Evolutionary conservation across 2,329 filamentous ascomycete species (phyloP).

Genomic region (Ciborinia camelliae): DNA sequence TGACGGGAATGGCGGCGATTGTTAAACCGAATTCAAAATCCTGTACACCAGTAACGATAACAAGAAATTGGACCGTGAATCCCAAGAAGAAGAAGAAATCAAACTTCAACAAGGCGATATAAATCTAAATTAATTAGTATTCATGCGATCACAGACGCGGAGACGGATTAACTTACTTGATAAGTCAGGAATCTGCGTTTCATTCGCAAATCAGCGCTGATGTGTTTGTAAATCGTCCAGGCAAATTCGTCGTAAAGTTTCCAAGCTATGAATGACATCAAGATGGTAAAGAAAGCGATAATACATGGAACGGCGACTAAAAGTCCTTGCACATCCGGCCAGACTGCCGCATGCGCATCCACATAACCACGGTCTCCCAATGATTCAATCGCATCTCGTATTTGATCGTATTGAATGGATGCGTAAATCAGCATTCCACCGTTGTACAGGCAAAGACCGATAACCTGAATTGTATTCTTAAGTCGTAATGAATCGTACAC

Average conservation of each 20-base stretch:
- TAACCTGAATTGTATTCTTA: slow-evolving; percentile 98
- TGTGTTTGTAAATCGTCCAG: slow-evolving; percentile 99
- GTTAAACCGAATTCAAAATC: slow-evolving; percentile 82
- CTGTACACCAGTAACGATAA: slow-evolving; percentile 71
- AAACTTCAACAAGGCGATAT: slow-evolving; percentile 96
- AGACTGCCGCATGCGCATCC: slow-evolving; percentile 49
- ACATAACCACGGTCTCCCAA: slow-evolving; percentile 49
- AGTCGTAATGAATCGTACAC: slow-evolving; percentile 90
- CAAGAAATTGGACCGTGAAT: slow-evolving; percentile 96
- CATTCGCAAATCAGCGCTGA: slow-evolving; percentile 94
- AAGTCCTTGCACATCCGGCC: slow-evolving; percentile 67
- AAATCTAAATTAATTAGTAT: slow-evolving; percentile 63
- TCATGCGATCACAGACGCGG: not conserved
- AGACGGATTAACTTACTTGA: slow-evolving; percentile 60
- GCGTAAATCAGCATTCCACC: slow-evolving; percentile 89
- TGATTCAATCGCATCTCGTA: slow-evolving; percentile 64
- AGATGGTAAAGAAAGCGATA: slow-evolving; percentile 69
- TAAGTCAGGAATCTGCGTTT: slow-evolving; percentile 95
- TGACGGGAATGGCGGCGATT: slow-evolving; percentile 84
- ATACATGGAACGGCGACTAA: slow-evolving; percentile 83
- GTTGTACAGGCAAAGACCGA: slow-evolving; percentile 91
- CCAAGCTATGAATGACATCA: slow-evolving; percentile 78
- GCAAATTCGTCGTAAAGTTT: slow-evolving; percentile 98
- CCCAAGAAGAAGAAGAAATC: slow-evolving; percentile 99
- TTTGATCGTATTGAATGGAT: slow-evolving; percentile 88